phyloP scores from a whole-genome alignment of 768 basidiomycete species.

The Hygrocybe punicea region DNA sequence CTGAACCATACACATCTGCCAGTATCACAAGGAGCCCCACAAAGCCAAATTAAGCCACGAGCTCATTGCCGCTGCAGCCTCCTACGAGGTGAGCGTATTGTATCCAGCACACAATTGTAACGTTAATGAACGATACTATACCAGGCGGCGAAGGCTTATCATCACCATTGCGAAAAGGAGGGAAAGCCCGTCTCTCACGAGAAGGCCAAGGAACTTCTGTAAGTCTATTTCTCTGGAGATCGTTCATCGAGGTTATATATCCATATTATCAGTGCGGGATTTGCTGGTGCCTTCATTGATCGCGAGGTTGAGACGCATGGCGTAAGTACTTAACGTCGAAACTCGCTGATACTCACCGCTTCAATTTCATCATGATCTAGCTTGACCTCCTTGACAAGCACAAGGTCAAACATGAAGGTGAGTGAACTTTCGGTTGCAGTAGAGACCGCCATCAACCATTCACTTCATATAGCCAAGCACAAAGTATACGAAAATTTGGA shows the following conservation, averaged over 20 bases:
- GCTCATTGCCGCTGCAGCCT: conserved; percentile 62
- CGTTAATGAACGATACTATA: too few species aligned
- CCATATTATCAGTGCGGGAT: conserved; percentile 41
- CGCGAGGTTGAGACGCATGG: conserved; percentile 55
- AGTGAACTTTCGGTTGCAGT: not conserved
- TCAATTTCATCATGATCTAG: conserved; percentile 9
- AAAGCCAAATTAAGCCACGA: conserved; percentile 61
- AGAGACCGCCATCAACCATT: too few species aligned
- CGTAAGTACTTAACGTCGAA: conserved; percentile 37
- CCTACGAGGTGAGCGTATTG: conserved; percentile 49
- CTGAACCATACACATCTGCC: conserved; percentile 30
- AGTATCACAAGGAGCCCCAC: conserved; percentile 52
- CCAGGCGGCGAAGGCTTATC: conserved; percentile 64
- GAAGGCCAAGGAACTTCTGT: conserved; percentile 57
- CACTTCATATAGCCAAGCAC: too few species aligned
- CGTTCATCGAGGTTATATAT: not conserved
- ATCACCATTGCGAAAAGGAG: conserved; percentile 48
- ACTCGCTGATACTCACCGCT: conserved; percentile 36
- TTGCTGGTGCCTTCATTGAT: conserved; percentile 52
- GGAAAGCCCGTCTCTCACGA: conserved; percentile 51
- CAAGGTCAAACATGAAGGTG: conserved; percentile 29
- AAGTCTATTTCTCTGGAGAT: conserved; percentile 7
- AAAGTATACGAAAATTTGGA: too few species aligned
- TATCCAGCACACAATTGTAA: not conserved
- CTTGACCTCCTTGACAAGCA: conserved; percentile 31